Base-by-base conservation (phyloP, 2,329 filamentous ascomycete species). In the Penicillium sp. region DNA sequence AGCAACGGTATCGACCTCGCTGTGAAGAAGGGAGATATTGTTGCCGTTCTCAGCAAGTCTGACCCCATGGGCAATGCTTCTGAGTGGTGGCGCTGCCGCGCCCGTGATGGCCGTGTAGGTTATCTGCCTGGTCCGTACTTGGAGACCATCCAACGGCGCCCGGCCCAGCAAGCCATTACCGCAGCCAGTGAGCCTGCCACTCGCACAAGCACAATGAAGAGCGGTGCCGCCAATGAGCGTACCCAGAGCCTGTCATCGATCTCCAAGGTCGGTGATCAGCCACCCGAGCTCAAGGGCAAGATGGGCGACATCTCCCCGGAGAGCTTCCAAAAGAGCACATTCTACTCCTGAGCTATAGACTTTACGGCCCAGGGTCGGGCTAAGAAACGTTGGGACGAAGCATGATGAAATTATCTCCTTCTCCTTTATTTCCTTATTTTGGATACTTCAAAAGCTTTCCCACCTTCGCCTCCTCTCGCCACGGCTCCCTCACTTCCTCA, bases 11-110 rank as follows among this genome's bases (percentile, higher is more conserved):
- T 98, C 68, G 96, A 99, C 73, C 84, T 99, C 14, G 88, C 91
- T 38, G 94, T 96, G 26, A 93, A 91, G 80, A 97, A 97, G 81
- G 94, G 94, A 61, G 95, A 99, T 70, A 87, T 98, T 56, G 93
- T 99, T 16, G 95, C 95, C 28, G 93, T 99, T 0, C 84, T 99
- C 57, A 90, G 89, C 80, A 97, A 97, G 81, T 90, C 87, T 19
- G 95, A 99, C 71, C 95, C 95, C 0, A 86, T 94, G 72, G 95
- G 95, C 46, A 93, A 95, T 70, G 87, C 92, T 4, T 95, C 91
- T 55, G 94, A 99, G 74, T 99, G 95, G 95, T 99, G 95, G 95
- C 88, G 90, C 67, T 99, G 96, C 78, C 86, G 95, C 58, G 90
- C 94, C 14, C 85, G 95, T 62, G 93, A 98, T 74, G 93, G 93